A percentile compares a stretch with the other conserved stretches of the same genome.
Conservation (phyloP, 768 basidiomycete species). For the Symmetrospora coprosmae region DNA sequence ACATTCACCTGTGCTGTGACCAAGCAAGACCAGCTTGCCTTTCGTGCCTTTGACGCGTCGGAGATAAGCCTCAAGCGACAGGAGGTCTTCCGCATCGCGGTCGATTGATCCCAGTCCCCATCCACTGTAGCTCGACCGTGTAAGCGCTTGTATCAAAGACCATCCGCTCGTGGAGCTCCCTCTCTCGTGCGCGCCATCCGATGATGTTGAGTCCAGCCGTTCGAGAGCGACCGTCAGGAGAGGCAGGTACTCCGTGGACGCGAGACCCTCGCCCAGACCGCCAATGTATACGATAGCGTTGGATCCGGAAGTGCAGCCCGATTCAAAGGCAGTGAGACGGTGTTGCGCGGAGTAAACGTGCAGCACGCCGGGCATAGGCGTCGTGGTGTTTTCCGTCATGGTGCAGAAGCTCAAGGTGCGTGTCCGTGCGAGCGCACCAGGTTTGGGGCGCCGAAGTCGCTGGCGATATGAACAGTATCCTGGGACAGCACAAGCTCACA, state of each 20-base stretch:
- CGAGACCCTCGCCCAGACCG: constrained; percentile 15
- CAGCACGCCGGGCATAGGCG: background rate
- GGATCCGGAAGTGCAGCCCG: background rate
- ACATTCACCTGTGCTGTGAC: constrained; percentile 16
- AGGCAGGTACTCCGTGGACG: constrained; percentile 1
- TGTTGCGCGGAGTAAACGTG: background rate
- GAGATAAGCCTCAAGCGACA: constrained; percentile 8
- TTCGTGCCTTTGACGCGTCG: background rate
- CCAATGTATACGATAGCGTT: constrained; percentile 10
- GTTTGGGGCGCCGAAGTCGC: too few relatives aligned
- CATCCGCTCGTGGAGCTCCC: too few relatives aligned
- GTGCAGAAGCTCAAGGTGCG: too few relatives aligned
- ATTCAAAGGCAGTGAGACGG: constrained; percentile 11
- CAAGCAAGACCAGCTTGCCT: constrained; percentile 13
- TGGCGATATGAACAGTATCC: too few relatives aligned
- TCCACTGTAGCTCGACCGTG: constrained; percentile 3
- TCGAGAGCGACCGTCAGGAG: constrained; percentile 4
- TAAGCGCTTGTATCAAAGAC: constrained; percentile 16
- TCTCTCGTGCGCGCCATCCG: too few relatives aligned
- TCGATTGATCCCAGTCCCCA: constrained; percentile 1
- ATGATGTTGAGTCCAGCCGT: background rate
- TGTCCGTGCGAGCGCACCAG: too few relatives aligned
- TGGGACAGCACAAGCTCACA: too few relatives aligned
- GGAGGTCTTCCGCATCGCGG: constrained; percentile 12
- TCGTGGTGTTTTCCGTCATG: too few relatives aligned